Base-by-base conservation (phyloP, 805 yeast species). In the Candida tallmaniae region DNA sequence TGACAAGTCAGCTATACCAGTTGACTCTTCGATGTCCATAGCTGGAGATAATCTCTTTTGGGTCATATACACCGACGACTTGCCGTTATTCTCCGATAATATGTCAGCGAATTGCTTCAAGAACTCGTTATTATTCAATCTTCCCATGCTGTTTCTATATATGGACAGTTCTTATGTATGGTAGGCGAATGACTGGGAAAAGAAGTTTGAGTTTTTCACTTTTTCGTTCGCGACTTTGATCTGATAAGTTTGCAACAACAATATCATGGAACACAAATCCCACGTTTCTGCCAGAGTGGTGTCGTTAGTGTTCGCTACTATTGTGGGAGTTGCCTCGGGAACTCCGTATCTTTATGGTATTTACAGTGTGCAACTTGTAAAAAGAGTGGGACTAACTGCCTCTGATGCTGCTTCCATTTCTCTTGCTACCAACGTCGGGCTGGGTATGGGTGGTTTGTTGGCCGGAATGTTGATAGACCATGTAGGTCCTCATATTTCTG, bases 321-420 rank as follows among this genome's bases (percentile, higher is more conserved):
- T 80, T 12, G 78, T 78, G 6, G 72, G 84, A 0, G 47, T 82
- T 30, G 87, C 82, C 0, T 71, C 86, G 3, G 90, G 93, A 2
- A 82, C 88, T 2, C 83, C 86, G 0, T 83, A 83, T 47, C 60
- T 81, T 10, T 83, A 77, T 51, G 84, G 89, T 0, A 74, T 77
- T n/a, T 83, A 76, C 50, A 78, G 87, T 1, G 89, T 90, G 2
- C 88, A 83, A 50, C 59, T 83, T 42, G 69, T 80, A 18, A 59
- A 65, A 17, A 60, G 68, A 44, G 74, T 82, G 16, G 70, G 76
- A 0, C 63, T 83, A 18, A 70, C 80, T 0, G 71, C 82, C 0
- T 62, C 76, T 0, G 76, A 75, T 41, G 74, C 87, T 6, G 83
- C 88, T 2, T 68, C 74, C 10, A 63, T 83, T 4, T 76, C 90